Evolutionary conservation across 1,284 basidiomycete species (phyloP).

Genomic region (Ustilago trichophora): DNA sequence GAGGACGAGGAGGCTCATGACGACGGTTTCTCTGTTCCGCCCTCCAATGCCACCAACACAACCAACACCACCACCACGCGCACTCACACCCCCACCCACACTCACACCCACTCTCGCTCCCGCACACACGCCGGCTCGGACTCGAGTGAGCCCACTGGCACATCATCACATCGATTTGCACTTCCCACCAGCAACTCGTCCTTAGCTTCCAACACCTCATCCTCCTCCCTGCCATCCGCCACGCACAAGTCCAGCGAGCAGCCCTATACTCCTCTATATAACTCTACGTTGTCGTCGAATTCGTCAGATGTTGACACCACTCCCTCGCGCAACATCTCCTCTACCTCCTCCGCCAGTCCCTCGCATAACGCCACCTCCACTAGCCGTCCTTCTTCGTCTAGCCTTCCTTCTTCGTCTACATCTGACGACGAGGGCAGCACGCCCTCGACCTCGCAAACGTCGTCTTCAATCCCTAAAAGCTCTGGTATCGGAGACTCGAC

Average conservation of each 20-base stretch:
- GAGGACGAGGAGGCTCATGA: slow-evolving; percentile 8
- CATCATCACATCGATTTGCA: slow-evolving; percentile 1
- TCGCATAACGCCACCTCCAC: too few species aligned
- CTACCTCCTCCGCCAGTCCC: too few species aligned
- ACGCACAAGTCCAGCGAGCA: too few species aligned
- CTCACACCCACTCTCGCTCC: too few species aligned
- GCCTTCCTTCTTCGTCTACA: slow-evolving; percentile 1
- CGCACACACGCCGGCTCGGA: slow-evolving; percentile 4
- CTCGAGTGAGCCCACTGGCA: slow-evolving; percentile 7
- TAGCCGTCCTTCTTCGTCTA: too few species aligned
- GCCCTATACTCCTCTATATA: background rate
- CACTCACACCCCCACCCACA: too few species aligned
- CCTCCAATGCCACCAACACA: slow-evolving; percentile 8
- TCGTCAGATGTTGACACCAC: background rate
- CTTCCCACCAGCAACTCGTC: slow-evolving; percentile 9
- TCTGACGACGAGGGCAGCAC: background rate
- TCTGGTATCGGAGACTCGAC: background rate
- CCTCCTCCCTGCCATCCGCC: background rate
- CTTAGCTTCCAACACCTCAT: slow-evolving; percentile 2
- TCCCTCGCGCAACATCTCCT: background rate
- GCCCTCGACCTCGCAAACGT: background rate
- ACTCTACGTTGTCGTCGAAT: background rate
- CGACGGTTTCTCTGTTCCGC: slow-evolving; percentile 1
- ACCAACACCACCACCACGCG: slow-evolving; percentile 4
- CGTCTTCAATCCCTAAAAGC: background rate